Base-by-base conservation (phyloP, 768 basidiomycete species). In the Macrolepiota dolichaula region DNA sequence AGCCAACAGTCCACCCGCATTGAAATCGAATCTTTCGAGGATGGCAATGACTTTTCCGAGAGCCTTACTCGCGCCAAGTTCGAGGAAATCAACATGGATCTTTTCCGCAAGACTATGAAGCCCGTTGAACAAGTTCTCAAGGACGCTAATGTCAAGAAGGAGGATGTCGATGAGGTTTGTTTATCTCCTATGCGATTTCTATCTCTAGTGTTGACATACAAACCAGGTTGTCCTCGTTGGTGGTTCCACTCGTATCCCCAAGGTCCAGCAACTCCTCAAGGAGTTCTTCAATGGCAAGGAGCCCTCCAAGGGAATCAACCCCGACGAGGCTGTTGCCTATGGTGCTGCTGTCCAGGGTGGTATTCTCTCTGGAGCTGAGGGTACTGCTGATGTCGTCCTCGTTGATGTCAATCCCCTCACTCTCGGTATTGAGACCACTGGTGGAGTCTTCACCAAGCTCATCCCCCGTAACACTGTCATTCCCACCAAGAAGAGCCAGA, bases 81-180 rank as follows among this genome's bases (percentile, higher is more conserved):
- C 72, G 96, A 98, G 76, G 96, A 98, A 75, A 83, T 98, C 66
- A 97, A 96, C 86, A 90, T 97, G 81, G 96, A 99, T 70, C 86
- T 98, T 55, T 99, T 99, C 91, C 85, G 96, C 71, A 96, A 96
- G 86, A 99, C 96, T 36, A 94, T 98, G 93, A 96, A 96, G 82
- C 96, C 96, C 64, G 96, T 98, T 63, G 96, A 98, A 76, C 96
- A 98, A 76, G 96, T 98, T 22, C 81, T 98, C 68, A 97, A 97
- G 87, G 96, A 98, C 70, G 91, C 96, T 65, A 90, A 90, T 68
- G 89, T 98, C 73, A 96, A 96, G 87, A 99, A 98, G 85, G 96
- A 98, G 68, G 91, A 94, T 65, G 78, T 99, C 55, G 86, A 96
- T 65, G 96, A 98, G 79, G 91, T 89, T 49, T 42, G 79, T 4